Conservation (phyloP, 768 basidiomycete genomes). For the Artomyces pyxidatus region DNA sequence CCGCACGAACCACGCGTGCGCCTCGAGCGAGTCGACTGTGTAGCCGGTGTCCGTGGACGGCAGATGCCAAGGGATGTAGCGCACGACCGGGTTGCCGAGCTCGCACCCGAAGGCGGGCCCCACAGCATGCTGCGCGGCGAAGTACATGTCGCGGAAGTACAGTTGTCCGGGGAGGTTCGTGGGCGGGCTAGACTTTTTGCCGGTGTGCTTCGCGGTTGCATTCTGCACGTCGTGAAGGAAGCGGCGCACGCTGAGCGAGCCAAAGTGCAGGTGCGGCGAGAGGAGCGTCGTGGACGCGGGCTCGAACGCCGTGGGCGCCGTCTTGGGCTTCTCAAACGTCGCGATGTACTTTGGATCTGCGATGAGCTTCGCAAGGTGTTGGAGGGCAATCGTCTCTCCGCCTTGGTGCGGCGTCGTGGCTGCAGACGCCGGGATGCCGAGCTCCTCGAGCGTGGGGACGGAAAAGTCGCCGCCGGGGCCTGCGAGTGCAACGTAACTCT, state of each 20-base stretch:
- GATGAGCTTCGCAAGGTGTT: conserved; percentile 16
- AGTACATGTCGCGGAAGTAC: conserved; percentile 9
- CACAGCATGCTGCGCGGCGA: conserved; percentile 3
- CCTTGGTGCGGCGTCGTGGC: conserved; percentile 24
- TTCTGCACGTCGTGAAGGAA: conserved; percentile 10
- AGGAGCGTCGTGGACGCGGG: conserved; percentile 18
- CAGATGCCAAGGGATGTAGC: conserved; percentile 5
- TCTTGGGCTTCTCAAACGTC: conserved; percentile 15
- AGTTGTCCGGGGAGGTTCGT: conserved; percentile 5
- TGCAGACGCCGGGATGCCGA: conserved; percentile 11
- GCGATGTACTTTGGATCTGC: conserved; percentile 11
- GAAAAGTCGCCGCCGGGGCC: conserved; percentile 20
- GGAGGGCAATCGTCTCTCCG: conserved; percentile 20
- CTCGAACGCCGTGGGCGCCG: conserved; percentile 15
- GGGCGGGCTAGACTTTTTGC: background rate
- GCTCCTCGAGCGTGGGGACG: conserved; percentile 17
- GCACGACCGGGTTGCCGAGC: conserved; percentile 4
- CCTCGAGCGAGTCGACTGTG: conserved; percentile 5
- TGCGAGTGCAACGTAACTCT: background rate
- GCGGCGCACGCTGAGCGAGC: conserved; percentile 16
- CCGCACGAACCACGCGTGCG: conserved; percentile 1
- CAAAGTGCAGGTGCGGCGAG: conserved; percentile 16
- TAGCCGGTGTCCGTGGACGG: background rate
- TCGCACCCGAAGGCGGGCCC: conserved; percentile 5
- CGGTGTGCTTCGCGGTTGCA: background rate